These are phyloP conservation scores for Beauveria caledonica DNA, from an alignment of 2,329 filamentous ascomycete genomes.

Conservation along the genomic window DNA sequence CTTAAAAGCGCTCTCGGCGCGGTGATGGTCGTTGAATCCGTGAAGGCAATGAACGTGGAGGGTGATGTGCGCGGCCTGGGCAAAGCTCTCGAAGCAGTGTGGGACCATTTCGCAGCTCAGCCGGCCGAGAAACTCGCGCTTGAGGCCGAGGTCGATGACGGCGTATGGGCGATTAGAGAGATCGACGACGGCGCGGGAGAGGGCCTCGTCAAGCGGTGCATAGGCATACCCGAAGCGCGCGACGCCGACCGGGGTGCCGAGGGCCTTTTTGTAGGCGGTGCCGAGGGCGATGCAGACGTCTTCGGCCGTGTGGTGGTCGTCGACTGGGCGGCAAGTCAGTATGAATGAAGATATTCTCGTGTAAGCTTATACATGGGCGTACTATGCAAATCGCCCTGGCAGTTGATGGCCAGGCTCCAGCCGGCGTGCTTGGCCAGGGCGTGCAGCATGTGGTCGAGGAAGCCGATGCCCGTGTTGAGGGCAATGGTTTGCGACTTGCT, in stretches of 20 bases:
- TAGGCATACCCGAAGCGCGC: constrained; percentile 89
- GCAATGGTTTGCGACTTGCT: constrained; percentile 79
- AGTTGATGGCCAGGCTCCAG: constrained; percentile 79
- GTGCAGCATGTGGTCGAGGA: constrained; percentile 98
- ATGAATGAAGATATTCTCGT: neutral
- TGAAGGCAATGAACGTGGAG: constrained; percentile 88
- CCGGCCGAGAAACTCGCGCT: constrained; percentile 88
- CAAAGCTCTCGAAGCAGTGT: constrained; percentile 91
- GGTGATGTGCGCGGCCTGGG: constrained; percentile 82
- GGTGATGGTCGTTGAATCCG: constrained; percentile 91
- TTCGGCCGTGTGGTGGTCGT: constrained; percentile 97
- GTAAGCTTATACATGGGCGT: constrained; percentile 29
- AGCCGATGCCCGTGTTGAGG: constrained; percentile 90
- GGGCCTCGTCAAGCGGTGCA: constrained; percentile 87
- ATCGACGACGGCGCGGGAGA: constrained; percentile 89
- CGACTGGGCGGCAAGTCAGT: constrained; percentile 47
- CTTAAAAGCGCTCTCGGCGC: constrained; percentile 96
- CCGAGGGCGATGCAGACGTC: constrained; percentile 91
- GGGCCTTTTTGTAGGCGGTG: constrained; percentile 69
- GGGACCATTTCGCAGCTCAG: constrained; percentile 95
- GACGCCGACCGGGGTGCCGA: constrained; percentile 71
- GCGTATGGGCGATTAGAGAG: constrained; percentile 84
- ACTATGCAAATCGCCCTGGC: constrained; percentile 88
- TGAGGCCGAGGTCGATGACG: constrained; percentile 75
- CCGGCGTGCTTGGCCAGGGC: constrained; percentile 92